Evolutionary conservation across 2,329 filamentous ascomycete genomes (phyloP), one percentile per base, ranked within the genome.

Genomic region (Paraconiothyrium sp.): DNA sequence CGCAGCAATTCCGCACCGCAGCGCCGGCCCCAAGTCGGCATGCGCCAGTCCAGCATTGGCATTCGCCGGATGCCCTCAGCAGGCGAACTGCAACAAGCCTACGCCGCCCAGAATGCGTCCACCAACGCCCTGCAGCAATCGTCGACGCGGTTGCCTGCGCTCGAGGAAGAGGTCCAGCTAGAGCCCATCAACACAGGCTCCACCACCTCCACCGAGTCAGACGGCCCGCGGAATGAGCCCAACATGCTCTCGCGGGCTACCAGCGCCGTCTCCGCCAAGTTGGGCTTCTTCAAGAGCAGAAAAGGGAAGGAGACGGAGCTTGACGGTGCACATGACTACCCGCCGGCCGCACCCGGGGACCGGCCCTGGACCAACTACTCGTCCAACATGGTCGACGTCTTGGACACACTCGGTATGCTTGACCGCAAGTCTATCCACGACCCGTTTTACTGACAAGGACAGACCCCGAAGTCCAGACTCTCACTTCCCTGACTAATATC

Each of bases 401-500:
- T 92, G 54, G 89, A 92, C 78, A 86, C 90, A 35, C 83, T 92
- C 65, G 89, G 89, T 90, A 82, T 62, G 85, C 14, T 13, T 37
- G 62, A 14, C 57, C 47, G 7, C 24, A 27, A 27, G 6, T 8
- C 20, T 6, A 7, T 8, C 27, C 9, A 20, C 8, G 32, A 34
- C 30, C 32, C 27, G 35, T 32, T 6, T 52, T 46, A 35, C 67
- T 62, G 39, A 69, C 57, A 24, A 34, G 61, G 66, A 78, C 66
- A 93, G 92, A 96, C 70, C 92, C 92, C 46, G 92, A 96, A 79
- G 89, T 97, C 3, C 88, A 92, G 39, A 92, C 92, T 0, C 81
- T 97, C 3, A 92, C 92, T 0, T 94, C 92, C 14, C 85, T 96
- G 10, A 96, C 92, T 47, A 97, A 97, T 71, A 89, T 97, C 22